Conservation (phyloP, 345 rosid species). For the Corchorus olitorius region DNA sequence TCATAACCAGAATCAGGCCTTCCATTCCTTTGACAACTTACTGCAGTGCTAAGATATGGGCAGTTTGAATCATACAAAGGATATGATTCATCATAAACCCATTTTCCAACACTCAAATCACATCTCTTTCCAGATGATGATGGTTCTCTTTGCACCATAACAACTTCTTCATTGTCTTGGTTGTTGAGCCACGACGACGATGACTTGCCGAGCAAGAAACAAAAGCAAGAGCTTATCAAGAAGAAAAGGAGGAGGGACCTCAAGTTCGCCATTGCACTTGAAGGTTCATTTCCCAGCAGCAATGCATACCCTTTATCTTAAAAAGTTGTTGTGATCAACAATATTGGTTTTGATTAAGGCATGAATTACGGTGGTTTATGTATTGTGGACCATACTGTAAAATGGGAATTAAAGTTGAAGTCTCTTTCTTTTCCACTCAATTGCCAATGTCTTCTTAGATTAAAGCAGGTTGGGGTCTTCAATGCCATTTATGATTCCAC, state of each 20-base stretch:
- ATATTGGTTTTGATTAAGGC: conserved; percentile 15
- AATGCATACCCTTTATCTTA: not conserved
- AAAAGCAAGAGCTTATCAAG: conserved; percentile 9
- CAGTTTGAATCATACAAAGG: conserved; percentile 82
- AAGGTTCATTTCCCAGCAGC: not conserved
- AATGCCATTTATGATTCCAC: not conserved
- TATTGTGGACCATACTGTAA: conserved; percentile 5
- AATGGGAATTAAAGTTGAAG: not conserved
- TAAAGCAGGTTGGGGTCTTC: not conserved
- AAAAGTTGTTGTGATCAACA: not conserved
- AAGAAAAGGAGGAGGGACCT: conserved; percentile 12
- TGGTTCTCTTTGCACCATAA: conserved; percentile 41
- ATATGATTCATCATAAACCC: conserved; percentile 75
- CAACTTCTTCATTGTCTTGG: conserved; percentile 43
- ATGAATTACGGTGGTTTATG: conserved; percentile 22
- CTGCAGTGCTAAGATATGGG: conserved; percentile 77
- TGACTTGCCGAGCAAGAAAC: conserved; percentile 38
- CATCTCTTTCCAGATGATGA: conserved; percentile 37
- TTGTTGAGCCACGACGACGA: conserved; percentile 36
- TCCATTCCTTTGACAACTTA: conserved; percentile 85
- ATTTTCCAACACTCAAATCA: conserved; percentile 71
- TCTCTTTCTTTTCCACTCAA: not conserved
- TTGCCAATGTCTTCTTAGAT: not conserved
- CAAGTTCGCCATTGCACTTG: conserved; percentile 39
- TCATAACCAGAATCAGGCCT: conserved; percentile 89